phyloP scores from a whole-genome alignment of 1,284 basidiomycete genomes.

The Leccinum subrobustum region DNA sequence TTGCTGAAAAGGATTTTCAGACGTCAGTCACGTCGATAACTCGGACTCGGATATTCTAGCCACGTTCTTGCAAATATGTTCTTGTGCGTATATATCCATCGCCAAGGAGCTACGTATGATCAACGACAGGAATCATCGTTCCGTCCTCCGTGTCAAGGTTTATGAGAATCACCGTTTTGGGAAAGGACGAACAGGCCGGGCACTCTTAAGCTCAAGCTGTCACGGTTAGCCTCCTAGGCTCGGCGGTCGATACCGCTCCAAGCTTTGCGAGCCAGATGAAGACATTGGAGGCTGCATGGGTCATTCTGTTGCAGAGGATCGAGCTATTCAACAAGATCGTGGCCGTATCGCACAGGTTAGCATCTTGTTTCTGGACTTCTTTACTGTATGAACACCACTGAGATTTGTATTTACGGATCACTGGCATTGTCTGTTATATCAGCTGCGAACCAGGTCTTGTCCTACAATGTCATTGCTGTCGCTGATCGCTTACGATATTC shows the following conservation, averaged over 20 bases:
- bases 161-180: neutral
- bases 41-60: neutral
- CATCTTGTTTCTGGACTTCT: neutral
- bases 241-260: neutral
- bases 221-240: neutral
- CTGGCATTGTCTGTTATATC: neutral
- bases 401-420: neutral
- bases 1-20: slow-evolving; percentile 29
- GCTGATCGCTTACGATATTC: neutral
- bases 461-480: neutral
- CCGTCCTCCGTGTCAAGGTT: neutral
- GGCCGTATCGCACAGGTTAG: neutral
- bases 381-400: neutral
- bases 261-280: neutral
- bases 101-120: neutral
- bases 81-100: neutral
- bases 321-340: neutral
- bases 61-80: neutral
- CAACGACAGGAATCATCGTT: neutral
- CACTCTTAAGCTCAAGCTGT: neutral
- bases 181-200: neutral
- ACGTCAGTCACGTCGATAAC: slow-evolving; percentile 50
- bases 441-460: neutral
- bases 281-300: neutral
- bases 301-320: neutral